A percentile compares a stretch with the other conserved stretches of the same genome.
These are phyloP conservation scores for Moesziomyces globuligerus DNA, from an alignment of 1,284 basidiomycete genomes.

Conservation along the genomic window DNA sequence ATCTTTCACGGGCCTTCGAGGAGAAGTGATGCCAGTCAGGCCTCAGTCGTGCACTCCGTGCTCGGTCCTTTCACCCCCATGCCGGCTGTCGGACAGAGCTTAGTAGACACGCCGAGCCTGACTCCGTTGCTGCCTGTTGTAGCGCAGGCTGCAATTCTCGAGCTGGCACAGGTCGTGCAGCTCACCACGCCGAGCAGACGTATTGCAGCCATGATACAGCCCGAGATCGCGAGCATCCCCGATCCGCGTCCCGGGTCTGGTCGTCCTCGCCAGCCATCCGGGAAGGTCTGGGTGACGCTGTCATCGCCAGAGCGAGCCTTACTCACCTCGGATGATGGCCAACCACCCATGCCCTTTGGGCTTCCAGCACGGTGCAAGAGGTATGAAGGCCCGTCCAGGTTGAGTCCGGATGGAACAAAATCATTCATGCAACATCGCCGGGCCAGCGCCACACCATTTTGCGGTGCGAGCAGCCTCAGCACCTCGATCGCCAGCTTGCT, in stretches of 20 bases:
- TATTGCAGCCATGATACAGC: conserved; percentile 20
- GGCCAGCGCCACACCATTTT: no score
- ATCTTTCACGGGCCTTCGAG: no score
- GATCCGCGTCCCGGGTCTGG: not conserved
- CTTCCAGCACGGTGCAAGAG: no score
- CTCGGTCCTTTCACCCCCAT: not conserved
- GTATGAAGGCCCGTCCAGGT: no score
- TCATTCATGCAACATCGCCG: no score
- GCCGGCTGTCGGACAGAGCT: conserved; percentile 13
- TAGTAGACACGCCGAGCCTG: conserved; percentile 23
- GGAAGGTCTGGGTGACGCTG: conserved; percentile 28
- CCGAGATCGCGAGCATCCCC: conserved; percentile 5
- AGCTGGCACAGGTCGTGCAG: conserved; percentile 17
- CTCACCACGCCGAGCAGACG: conserved; percentile 1
- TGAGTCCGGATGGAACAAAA: no score
- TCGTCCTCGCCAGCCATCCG: conserved; percentile 1
- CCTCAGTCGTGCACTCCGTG: no score
- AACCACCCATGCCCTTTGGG: no score
- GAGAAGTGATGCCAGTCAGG: no score
- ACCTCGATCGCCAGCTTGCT: no score
- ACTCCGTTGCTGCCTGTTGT: conserved; percentile 23
- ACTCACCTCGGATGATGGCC: no score
- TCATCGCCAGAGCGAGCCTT: not conserved
- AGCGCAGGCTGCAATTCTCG: conserved; percentile 23
- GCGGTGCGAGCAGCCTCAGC: no score